phyloP scores from a whole-genome alignment of 2,329 filamentous ascomycete genomes.

The Pochonia chlamydosporia region DNA sequence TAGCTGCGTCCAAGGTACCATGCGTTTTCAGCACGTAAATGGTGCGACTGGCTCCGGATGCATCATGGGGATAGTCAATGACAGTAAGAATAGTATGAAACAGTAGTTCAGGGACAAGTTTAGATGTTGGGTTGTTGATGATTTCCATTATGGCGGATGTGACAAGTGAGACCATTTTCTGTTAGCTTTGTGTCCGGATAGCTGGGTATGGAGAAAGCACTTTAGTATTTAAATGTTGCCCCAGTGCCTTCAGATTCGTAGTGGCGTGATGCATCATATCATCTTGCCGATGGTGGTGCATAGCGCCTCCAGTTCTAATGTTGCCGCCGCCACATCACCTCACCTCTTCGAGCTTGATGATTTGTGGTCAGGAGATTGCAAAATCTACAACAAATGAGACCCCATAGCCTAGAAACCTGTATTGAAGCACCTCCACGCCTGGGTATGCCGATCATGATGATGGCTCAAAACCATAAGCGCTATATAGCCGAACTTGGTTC shows the following conservation, averaged over 20 bases:
- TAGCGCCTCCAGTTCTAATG: too few species aligned
- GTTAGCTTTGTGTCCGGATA: background rate
- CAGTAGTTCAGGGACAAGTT: conserved; percentile 21
- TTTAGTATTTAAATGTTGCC: background rate
- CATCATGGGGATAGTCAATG: conserved; percentile 18
- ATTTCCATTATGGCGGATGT: background rate
- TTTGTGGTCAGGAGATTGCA: too few species aligned
- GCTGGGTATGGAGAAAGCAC: background rate
- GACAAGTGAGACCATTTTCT: background rate
- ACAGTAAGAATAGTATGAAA: conserved; percentile 32
- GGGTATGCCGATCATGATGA: too few species aligned
- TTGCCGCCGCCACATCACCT: too few species aligned
- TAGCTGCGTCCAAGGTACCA: conserved; percentile 28
- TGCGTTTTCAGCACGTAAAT: conserved; percentile 34
- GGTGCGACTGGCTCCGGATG: conserved; percentile 20
- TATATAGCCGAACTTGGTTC: too few species aligned
- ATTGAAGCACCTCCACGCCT: too few species aligned
- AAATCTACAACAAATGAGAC: too few species aligned
- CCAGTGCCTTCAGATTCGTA: background rate
- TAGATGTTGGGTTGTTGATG: background rate
- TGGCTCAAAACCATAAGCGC: too few species aligned
- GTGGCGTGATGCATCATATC: background rate
- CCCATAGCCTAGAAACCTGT: too few species aligned
- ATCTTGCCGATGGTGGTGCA: too few species aligned
- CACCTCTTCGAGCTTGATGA: too few species aligned